Percentiles rank a stretch among this genome's conserved stretches.
Evolutionary conservation across 805 yeast species (phyloP).

Genomic region (Zygoascus flipseniorum): DNA sequence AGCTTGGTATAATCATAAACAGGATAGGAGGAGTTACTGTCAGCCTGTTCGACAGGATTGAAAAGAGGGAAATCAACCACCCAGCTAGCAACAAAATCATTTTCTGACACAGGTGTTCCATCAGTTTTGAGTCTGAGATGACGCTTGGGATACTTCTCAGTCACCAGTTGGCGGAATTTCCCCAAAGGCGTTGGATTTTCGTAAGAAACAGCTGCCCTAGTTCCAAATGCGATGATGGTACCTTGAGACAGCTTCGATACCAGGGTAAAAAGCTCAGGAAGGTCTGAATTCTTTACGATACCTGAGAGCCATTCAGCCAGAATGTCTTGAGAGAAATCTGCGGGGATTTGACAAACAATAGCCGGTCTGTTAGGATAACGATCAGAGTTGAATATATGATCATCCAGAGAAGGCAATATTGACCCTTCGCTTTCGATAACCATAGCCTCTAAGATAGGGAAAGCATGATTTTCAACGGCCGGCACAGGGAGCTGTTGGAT

Average conservation of each 20-base stretch:
- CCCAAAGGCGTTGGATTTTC: conserved; percentile 97
- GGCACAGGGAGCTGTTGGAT: conserved; percentile 43
- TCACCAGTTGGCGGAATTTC: conserved; percentile 66
- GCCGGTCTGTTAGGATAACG: conserved; percentile 1
- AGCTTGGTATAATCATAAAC: conserved; percentile 40
- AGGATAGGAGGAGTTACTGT: conserved; percentile 40
- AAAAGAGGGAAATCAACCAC: conserved; percentile 89
- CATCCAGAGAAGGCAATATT: conserved; percentile 1
- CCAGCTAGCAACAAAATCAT: conserved; percentile 44
- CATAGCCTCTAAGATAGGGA: conserved; percentile 68
- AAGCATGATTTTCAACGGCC: conserved; percentile 34
- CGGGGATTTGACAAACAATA: not conserved
- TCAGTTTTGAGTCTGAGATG: conserved; percentile 37
- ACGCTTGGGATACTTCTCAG: conserved; percentile 42
- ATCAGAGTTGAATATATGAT: not conserved
- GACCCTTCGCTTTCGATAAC: conserved; percentile 34
- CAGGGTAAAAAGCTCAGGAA: not conserved
- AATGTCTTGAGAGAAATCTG: not conserved
- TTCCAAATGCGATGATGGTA: conserved; percentile 70
- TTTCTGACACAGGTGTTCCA: conserved; percentile 4
- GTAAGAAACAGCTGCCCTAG: conserved; percentile 59
- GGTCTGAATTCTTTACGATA: not conserved
- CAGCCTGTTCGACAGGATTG: conserved; percentile 52
- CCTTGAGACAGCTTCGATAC: conserved; percentile 33
- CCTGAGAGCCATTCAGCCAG: not conserved